Evolutionary conservation across 2,329 filamentous ascomycete species (phyloP).

Genomic region (Colletotrichum sp.): DNA sequence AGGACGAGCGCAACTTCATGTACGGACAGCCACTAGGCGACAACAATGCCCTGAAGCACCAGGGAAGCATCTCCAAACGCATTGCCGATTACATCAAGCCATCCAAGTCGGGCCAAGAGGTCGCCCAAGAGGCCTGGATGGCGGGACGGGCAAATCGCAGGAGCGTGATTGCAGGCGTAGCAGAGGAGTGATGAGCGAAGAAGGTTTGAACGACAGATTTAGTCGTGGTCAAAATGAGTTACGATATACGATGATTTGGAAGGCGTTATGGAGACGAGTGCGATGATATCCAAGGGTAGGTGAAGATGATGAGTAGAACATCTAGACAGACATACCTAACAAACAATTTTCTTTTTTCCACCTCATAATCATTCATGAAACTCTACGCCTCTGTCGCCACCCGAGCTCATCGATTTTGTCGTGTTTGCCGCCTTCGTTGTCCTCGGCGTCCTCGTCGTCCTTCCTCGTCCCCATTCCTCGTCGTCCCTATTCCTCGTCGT

Average conservation of each 20-base stretch:
- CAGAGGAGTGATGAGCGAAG: neutral
- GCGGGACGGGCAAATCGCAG: neutral
- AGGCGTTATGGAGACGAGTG: neutral
- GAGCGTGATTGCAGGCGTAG: neutral
- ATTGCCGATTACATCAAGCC: slow-evolving; percentile 52
- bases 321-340: neutral
- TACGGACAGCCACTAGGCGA: neutral
- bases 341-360: neutral
- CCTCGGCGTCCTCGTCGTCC: neutral
- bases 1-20: slow-evolving; percentile 2
- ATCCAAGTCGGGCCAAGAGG: neutral
- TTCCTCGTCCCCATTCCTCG: too few species aligned
- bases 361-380: neutral
- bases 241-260: neutral
- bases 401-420: neutral
- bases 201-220: neutral
- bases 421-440: neutral
- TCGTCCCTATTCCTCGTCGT: too few species aligned
- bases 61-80: slow-evolving; percentile 42
- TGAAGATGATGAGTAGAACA: neutral
- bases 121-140: neutral
- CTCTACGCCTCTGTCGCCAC: neutral
- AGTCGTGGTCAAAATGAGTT: neutral
- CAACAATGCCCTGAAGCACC: slow-evolving; percentile 22
- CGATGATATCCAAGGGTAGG: neutral